A percentile compares a stretch with the other conserved stretches of the same genome.
These are phyloP conservation scores for Lasiodiplodia gonubiensis DNA, from an alignment of 2,329 filamentous ascomycete species.

Conservation along the genomic window DNA sequence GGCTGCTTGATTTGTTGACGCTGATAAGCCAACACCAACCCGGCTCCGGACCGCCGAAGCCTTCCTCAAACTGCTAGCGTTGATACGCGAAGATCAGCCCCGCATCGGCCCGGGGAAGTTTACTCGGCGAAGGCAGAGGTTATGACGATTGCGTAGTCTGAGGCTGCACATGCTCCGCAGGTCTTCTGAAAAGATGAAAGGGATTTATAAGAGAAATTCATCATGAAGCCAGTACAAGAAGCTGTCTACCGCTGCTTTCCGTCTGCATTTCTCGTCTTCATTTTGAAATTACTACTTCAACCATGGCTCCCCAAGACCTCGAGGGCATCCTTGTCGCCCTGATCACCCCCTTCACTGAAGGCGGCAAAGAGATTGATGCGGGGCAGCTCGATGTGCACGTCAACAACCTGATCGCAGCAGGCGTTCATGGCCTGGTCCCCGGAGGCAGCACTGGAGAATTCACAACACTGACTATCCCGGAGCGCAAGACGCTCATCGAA, in stretches of 20 bases:
- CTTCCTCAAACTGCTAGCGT: too few relatives aligned
- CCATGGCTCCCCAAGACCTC: not conserved
- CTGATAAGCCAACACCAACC: too few relatives aligned
- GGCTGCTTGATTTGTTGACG: too few relatives aligned
- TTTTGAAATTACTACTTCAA: not conserved
- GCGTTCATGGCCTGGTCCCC: constrained; percentile 58
- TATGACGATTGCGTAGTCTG: too few relatives aligned
- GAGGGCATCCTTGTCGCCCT: constrained; percentile 41
- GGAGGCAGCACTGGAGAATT: constrained; percentile 60
- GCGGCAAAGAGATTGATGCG: constrained; percentile 50
- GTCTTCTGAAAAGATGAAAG: too few relatives aligned
- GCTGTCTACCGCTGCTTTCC: not conserved
- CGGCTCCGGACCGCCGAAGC: too few relatives aligned
- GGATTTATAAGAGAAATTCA: too few relatives aligned
- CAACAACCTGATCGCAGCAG: constrained; percentile 52
- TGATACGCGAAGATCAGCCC: too few relatives aligned
- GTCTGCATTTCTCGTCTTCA: too few relatives aligned
- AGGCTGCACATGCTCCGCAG: too few relatives aligned
- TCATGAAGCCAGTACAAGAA: not conserved
- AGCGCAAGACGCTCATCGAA: constrained; percentile 55
- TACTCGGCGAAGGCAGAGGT: too few relatives aligned
- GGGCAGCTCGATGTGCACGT: constrained; percentile 52
- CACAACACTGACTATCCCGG: constrained; percentile 50
- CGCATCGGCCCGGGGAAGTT: too few relatives aligned
- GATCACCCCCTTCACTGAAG: constrained; percentile 55